Evolutionary conservation across 257 asterid species (phyloP).

Genomic region (Capsicum rhomboideum): DNA sequence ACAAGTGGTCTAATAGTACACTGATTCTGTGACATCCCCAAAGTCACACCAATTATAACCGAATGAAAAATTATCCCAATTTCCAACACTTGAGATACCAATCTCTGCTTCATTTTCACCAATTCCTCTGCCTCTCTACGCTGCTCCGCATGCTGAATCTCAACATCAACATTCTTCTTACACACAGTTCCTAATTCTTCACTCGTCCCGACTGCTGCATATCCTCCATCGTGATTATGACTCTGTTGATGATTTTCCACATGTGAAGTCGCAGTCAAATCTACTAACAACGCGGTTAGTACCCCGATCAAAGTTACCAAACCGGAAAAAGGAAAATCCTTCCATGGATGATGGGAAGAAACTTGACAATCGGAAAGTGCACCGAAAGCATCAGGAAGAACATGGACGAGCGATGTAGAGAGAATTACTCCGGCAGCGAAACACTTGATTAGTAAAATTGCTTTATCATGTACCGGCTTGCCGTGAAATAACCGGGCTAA

Average conservation of each 20-base stretch:
- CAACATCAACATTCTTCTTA: neutral
- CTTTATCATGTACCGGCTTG: conserved; percentile 29
- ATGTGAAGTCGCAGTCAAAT: conserved; percentile 32
- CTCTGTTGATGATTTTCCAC: conserved; percentile 12
- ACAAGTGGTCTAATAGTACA: conserved; percentile 33
- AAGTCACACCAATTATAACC: conserved; percentile 33
- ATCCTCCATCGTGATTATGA: neutral
- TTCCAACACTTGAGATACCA: conserved; percentile 37
- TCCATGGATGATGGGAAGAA: conserved; percentile 30
- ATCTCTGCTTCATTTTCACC: conserved; percentile 26
- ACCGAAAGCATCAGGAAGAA: conserved; percentile 31
- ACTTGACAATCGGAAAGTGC: conserved; percentile 35
- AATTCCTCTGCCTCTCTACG: conserved; percentile 14
- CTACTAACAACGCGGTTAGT: conserved; percentile 29
- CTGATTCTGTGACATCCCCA: conserved; percentile 39
- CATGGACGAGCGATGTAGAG: conserved; percentile 33
- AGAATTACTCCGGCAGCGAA: conserved; percentile 34
- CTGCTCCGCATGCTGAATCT: neutral
- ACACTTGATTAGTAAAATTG: conserved; percentile 26
- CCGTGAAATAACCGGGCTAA: conserved; percentile 28
- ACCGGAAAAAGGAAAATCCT: conserved; percentile 33
- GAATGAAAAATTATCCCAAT: conserved; percentile 41
- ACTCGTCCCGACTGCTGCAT: conserved; percentile 6
- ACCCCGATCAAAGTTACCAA: conserved; percentile 27
- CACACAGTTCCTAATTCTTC: conserved; percentile 5